A percentile compares a stretch with the other conserved stretches of the same genome.
These are phyloP conservation scores for Pleurotus tuber-regium DNA, from an alignment of 768 basidiomycete genomes.

Conservation along the genomic window DNA sequence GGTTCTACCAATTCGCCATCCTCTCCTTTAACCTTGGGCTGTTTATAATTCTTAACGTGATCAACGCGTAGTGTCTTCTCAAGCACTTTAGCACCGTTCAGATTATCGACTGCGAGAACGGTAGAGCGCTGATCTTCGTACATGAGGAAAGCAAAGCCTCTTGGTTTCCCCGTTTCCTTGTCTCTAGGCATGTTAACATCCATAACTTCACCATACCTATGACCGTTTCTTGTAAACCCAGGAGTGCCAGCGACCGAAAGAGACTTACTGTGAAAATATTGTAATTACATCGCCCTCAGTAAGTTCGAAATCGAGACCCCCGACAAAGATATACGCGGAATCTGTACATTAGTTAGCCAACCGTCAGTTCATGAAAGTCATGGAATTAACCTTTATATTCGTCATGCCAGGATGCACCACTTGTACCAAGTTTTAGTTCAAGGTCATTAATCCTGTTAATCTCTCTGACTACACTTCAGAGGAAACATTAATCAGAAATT, in stretches of 20 bases:
- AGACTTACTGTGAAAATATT: conserved; percentile 91
- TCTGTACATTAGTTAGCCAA: conserved; percentile 36
- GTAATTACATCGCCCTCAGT: conserved; percentile 98
- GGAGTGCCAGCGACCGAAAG: neutral
- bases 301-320: conserved; percentile 83
- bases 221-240: conserved; percentile 9
- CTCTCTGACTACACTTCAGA: conserved; percentile 81
- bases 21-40: conserved; percentile 69
- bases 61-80: conserved; percentile 89
- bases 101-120: conserved; percentile 94
- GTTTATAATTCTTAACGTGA: conserved; percentile 90
- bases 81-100: conserved; percentile 90
- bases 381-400: conserved; percentile 64
- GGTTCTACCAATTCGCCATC: conserved; percentile 87
- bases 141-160: conserved; percentile 96
- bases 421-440: conserved; percentile 76
- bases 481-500: conserved; percentile 5
- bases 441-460: conserved; percentile 91
- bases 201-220: conserved; percentile 94
- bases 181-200: conserved; percentile 94
- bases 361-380: neutral
- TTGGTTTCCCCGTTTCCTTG: conserved; percentile 86
- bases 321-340: conserved; percentile 93
- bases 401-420: conserved; percentile 88
- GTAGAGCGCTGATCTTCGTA: conserved; percentile 98